These are phyloP conservation scores for Leishmania braziliensis DNA, from an alignment of 208 protist species.

Conservation along the genomic window DNA sequence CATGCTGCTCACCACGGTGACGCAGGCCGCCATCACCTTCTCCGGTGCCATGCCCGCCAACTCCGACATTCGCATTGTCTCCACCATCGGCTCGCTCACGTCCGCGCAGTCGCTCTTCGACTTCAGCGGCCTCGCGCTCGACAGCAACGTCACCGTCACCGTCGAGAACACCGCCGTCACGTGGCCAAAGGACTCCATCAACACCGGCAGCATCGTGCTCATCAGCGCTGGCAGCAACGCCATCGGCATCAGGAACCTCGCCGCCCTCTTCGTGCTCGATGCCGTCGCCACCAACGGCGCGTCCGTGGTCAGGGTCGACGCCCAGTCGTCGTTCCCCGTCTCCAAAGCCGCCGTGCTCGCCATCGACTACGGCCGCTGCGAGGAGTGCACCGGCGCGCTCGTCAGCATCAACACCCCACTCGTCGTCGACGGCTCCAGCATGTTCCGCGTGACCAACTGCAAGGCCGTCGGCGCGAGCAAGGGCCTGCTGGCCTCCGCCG, in stretches of 20 bases:
- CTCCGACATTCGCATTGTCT: slow-evolving; percentile 25
- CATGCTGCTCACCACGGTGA: slow-evolving; percentile 10
- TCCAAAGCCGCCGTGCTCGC: slow-evolving; percentile 8
- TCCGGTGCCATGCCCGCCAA: slow-evolving; percentile 18
- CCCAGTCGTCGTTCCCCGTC: slow-evolving; percentile 13
- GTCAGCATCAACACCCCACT: slow-evolving; percentile 8
- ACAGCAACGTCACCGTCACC: slow-evolving; percentile 16
- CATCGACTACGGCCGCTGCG: slow-evolving; percentile 20
- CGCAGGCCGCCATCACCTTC: slow-evolving; percentile 11
- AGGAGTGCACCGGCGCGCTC: slow-evolving; percentile 10
- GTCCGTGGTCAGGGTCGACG: slow-evolving; percentile 12
- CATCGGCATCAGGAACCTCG: slow-evolving; percentile 5
- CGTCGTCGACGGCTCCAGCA: slow-evolving; percentile 11
- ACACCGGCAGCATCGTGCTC: slow-evolving; percentile 12
- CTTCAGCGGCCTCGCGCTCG: slow-evolving; percentile 18
- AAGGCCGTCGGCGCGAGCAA: neutral
- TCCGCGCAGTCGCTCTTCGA: slow-evolving; percentile 28
- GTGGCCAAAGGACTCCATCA: slow-evolving; percentile 6
- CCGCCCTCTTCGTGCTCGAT: slow-evolving; percentile 20
- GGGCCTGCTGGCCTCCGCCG: slow-evolving; percentile 9
- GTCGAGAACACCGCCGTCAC: slow-evolving; percentile 18
- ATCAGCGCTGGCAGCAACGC: slow-evolving; percentile 13
- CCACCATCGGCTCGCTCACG: slow-evolving; percentile 19
- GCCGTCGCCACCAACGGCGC: slow-evolving; percentile 16
- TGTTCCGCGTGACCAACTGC: slow-evolving; percentile 19